Evolutionary conservation across 352 stramenopile species (phyloP), one percentile per base, ranked within the genome.

Genomic region (Pythium plurisporium): DNA sequence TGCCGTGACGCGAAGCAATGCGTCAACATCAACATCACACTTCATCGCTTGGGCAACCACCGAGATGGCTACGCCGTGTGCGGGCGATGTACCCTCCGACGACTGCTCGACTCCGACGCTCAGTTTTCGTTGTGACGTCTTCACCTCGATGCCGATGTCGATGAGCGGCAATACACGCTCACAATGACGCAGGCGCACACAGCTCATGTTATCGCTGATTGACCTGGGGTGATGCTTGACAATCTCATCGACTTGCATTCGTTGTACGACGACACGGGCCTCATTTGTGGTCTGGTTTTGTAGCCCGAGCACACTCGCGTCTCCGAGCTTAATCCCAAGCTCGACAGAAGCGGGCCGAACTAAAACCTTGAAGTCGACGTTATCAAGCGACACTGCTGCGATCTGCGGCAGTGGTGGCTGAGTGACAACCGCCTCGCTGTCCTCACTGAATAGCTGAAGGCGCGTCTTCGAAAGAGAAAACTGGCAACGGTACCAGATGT

Each of bases 401-500:
- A 66, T 29, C 31, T 46, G 36, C 8, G 34, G 10, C 38, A 31
- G 20, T 25, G 50, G 29, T 10, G 6, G 20, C 23, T 26, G 40
- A 19, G 6, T 23, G 6, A 38, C 5, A 15, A 14, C 36, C 8
- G 26, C 36, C n/a, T 42, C 53, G 23, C 20, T 49, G 9, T 43
- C 38, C 25, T 86, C 74, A 8, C 81, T 59, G 23, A 76, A 71
- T 11, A 94, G 59, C 0, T 63, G 64, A 37, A 92, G 79, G 46
- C 74, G 79, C 19, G 59, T 74, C 41, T 84, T 81, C 12, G 49
- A 58, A 27, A 94, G 57, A 14, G 62, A 64, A 33, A 91, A 69
- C 27, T 89, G 79, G 19, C 89, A 87, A 34, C 85, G 78, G 62
- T 94, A 94, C 67, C 83, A 78, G 57, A 92, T 89, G 31, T 88